phyloP scores from a whole-genome alignment of 1,139 yeast species.

The Pneumocystis oryctolagi region DNA sequence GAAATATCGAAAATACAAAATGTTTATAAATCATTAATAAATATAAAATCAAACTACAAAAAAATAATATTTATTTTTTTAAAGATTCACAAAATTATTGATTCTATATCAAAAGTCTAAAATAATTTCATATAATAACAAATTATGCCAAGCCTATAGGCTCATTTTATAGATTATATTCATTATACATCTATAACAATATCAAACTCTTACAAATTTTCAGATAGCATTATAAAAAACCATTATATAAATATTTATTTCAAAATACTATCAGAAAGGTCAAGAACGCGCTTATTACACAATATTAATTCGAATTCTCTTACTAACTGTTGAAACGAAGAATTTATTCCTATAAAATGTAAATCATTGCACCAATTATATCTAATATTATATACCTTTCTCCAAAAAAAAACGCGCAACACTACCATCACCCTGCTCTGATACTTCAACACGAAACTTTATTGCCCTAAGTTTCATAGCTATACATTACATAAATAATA shows the following conservation, averaged over 20 bases:
- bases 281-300: not conserved
- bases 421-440: conserved; percentile 3
- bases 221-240: not conserved
- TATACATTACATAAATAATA: not conserved
- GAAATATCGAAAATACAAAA: not conserved
- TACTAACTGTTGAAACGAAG: not conserved
- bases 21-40: not conserved
- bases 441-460: conserved; percentile 8
- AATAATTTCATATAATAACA: not conserved
- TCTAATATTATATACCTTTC: conserved; percentile 6
- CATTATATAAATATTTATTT: not conserved
- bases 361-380: not conserved
- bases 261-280: not conserved
- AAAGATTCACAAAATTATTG: not conserved
- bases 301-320: not conserved
- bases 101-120: not conserved
- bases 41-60: not conserved
- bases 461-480: conserved; percentile 12
- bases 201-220: not conserved
- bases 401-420: conserved; percentile 9
- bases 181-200: not conserved
- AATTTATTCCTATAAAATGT: not conserved
- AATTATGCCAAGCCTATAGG: not conserved
- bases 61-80: not conserved
- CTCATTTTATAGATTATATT: not conserved